These are phyloP conservation scores for Pseudonitzschia pungens DNA, from an alignment of 108 stramenopile genomes.

Conservation along the genomic window DNA sequence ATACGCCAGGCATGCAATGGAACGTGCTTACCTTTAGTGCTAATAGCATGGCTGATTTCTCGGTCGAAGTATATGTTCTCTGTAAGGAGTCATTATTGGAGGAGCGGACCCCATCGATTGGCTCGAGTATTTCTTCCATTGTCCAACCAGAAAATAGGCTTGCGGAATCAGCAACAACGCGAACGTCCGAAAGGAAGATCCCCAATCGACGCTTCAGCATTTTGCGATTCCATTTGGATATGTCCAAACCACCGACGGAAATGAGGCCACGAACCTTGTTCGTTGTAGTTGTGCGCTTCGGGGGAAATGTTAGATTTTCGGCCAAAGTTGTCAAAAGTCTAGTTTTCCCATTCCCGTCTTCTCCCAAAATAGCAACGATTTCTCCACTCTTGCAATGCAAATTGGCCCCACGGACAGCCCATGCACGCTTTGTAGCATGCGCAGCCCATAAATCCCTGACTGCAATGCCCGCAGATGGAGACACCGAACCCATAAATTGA, in stretches of 20 bases:
- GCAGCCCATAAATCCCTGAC: conserved; percentile 87
- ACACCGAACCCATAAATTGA: conserved; percentile 56
- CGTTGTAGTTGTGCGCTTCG: conserved; percentile 58
- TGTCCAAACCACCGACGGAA: conserved; percentile 65
- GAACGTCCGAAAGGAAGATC: conserved; percentile 73
- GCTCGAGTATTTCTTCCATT: conserved; percentile 85
- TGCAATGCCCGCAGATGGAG: conserved; percentile 62
- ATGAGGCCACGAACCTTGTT: conserved; percentile 71
- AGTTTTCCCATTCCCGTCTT: conserved; percentile 75
- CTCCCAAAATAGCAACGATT: conserved; percentile 71
- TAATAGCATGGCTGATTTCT: conserved; percentile 57
- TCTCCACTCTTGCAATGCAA: conserved; percentile 71
- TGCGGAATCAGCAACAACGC: conserved; percentile 64
- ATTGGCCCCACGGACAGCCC: conserved; percentile 83
- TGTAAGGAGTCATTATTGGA: conserved; percentile 1
- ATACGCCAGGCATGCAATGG: no score
- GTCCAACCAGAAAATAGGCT: conserved; percentile 61
- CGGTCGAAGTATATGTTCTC: conserved; percentile 39
- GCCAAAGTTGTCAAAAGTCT: conserved; percentile 76
- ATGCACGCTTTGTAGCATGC: conserved; percentile 67
- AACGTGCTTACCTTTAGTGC: conserved; percentile 65
- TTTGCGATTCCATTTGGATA: conserved; percentile 70
- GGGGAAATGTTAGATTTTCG: conserved; percentile 66
- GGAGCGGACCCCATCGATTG: conserved; percentile 35
- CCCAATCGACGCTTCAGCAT: conserved; percentile 71